Base-by-base conservation (phyloP, 768 basidiomycete genomes). In the Suillus clintonianus region DNA sequence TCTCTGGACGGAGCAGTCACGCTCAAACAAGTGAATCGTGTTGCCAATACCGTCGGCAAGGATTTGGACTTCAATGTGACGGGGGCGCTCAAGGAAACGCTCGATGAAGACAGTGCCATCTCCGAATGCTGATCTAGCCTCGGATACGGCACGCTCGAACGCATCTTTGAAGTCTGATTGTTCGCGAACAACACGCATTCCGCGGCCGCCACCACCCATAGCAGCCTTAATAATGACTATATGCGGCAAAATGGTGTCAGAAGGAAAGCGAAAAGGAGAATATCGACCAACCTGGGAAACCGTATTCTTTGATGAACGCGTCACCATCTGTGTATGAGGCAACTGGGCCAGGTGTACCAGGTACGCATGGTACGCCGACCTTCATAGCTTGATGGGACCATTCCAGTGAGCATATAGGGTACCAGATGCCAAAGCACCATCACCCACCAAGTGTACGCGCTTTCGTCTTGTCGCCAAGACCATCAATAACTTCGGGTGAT, bases 41-140 rank as follows among this genome's bases (percentile, higher is more conserved):
- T 99, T 99, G 43, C 97, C 97, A 60, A 87, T 78, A 3, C 85
- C 87, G 74, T 99, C 97, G 15, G 95, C 97, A 56, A 99, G 83
- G 64, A 99, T 77, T 79, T 99, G 97, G 39, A 97, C 96, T 78
- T 99, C 97, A 65, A 99, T 99, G 77, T 99, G 97, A 69, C 95
- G 88, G 11, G 97, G 97, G 58, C 92, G 91, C 77, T 98, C 96
- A 61, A 99, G 85, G 83, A 94, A 95, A 69, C 96, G 94, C 73
- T 99, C 97, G 74, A 99, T 97, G 80, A 99, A 99, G 67, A 99
- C 97, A 36, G 96, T 99, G 37, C 97, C 97, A 72, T 99, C 95
- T 60, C 97, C 97, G 74, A 99, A 99, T 19, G 97, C 95, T 57
- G 94, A 86, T 78, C 90, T 98, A 65, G 97, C 97, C 77, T 99